Evolutionary conservation across 139 green algal genomes (phyloP).

Genomic region (Ulvella scutata): DNA sequence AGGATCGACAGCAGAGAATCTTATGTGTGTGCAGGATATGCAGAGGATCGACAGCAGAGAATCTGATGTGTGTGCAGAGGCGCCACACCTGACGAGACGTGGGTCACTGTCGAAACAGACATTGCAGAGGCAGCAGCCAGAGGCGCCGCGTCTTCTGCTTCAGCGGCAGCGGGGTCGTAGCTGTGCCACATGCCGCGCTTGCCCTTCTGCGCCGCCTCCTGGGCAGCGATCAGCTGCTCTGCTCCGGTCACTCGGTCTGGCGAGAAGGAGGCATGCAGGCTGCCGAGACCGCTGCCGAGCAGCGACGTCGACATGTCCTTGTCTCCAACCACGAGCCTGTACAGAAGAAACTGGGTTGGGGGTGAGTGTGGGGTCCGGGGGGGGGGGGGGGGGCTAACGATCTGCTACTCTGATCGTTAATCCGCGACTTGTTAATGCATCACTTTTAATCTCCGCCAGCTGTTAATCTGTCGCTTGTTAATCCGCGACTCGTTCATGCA

Average conservation of each 20-base stretch:
- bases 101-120: neutral
- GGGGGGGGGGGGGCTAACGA: neutral
- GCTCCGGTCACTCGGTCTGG: slow-evolving; percentile 17
- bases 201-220: slow-evolving; percentile 49
- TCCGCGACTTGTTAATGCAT: too few species aligned
- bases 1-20: too few species aligned
- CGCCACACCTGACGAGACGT: neutral
- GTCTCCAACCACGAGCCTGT: slow-evolving; percentile 15
- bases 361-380: neutral
- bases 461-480: too few species aligned
- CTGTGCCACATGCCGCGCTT: slow-evolving; percentile 17
- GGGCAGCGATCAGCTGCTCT: slow-evolving; percentile 36
- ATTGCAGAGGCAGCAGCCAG: neutral
- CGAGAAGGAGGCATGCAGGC: slow-evolving; percentile 57
- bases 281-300: slow-evolving; percentile 59
- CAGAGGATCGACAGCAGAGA: too few species aligned
- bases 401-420: too few species aligned
- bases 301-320: slow-evolving; percentile 41
- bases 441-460: too few species aligned
- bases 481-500: too few species aligned
- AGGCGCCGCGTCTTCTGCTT: slow-evolving; percentile 8
- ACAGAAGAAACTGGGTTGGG: slow-evolving; percentile 20
- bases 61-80: too few species aligned
- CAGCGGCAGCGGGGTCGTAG: neutral
- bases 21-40: too few species aligned